phyloP scores from a whole-genome alignment of 202 grass and related monocot species.

The Schoenoplectus tabernaemontani region DNA sequence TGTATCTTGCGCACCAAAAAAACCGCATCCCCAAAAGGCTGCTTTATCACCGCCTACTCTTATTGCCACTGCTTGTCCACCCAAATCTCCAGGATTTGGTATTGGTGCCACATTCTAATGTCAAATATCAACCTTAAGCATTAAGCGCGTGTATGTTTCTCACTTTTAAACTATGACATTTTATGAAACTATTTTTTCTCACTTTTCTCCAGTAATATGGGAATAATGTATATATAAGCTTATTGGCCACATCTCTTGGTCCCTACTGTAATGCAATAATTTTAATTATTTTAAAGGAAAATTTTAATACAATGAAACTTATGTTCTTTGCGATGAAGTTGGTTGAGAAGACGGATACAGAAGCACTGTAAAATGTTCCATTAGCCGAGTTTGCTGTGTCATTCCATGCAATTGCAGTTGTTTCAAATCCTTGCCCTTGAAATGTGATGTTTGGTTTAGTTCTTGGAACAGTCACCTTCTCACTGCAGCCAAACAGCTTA shows the following conservation, averaged over 20 bases:
- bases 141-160: background rate
- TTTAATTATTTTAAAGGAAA: no score
- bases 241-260: background rate
- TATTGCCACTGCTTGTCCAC: conserved; percentile 65
- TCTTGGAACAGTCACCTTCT: conserved; percentile 63
- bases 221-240: background rate
- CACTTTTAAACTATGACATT: background rate
- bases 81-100: conserved; percentile 55
- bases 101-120: conserved; percentile 80
- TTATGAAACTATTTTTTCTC: background rate
- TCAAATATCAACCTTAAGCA: conserved; percentile 14
- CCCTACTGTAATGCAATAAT: background rate
- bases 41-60: conserved; percentile 57
- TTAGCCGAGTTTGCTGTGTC: conserved; percentile 76
- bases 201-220: background rate
- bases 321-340: conserved; percentile 75
- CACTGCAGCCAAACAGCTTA: conserved; percentile 26
- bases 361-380: conserved; percentile 75
- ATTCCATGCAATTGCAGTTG: conserved; percentile 68
- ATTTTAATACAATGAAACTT: conserved; percentile 73
- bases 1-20: conserved; percentile 86
- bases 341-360: conserved; percentile 38
- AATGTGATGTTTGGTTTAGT: conserved; percentile 84
- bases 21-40: conserved; percentile 79
- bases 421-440: conserved; percentile 74